Conservation (phyloP, 2,329 filamentous ascomycete genomes). For the Penicillium polonicum region DNA sequence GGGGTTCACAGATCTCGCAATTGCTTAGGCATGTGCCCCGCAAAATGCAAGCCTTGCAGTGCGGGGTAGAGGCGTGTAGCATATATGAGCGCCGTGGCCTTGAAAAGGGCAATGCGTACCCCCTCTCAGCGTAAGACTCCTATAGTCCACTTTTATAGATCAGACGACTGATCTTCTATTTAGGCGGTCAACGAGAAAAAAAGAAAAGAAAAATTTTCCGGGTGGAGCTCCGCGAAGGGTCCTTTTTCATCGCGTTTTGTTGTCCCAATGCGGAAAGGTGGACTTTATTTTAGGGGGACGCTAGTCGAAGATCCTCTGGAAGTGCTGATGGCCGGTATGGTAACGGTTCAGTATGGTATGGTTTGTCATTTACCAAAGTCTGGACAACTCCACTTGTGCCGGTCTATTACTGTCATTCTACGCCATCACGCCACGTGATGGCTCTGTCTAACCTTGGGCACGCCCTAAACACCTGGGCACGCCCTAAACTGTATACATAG, state of each 20-base stretch:
- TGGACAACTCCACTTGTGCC: background rate
- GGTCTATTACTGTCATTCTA: background rate
- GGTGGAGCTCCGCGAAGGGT: conserved; percentile 21
- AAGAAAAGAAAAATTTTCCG: conserved; percentile 14
- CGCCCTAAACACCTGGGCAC: background rate
- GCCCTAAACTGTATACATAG: background rate
- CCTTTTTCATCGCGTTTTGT: conserved; percentile 19
- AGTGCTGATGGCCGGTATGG: background rate
- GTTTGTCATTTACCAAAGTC: conserved; percentile 4
- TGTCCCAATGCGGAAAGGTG: conserved; percentile 23
- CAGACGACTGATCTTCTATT: conserved; percentile 1
- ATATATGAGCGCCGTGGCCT: background rate
- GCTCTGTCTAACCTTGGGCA: background rate
- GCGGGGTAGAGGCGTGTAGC: conserved; percentile 25
- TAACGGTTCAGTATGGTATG: conserved; percentile 2
- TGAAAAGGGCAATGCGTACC: background rate
- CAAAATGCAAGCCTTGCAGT: conserved; percentile 26
- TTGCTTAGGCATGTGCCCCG: conserved; percentile 21
- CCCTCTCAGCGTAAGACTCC: background rate
- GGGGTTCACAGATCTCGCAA: conserved; percentile 14
- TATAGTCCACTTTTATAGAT: conserved; percentile 7
- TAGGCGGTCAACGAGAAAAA: conserved; percentile 1
- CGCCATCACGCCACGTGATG: conserved; percentile 9
- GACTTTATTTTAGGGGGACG: background rate
- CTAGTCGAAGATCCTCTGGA: conserved; percentile 18